Evolutionary conservation across 441 rosid species (phyloP), one percentile per base, ranked within the genome.

Genomic region (Melianthus villosus): DNA sequence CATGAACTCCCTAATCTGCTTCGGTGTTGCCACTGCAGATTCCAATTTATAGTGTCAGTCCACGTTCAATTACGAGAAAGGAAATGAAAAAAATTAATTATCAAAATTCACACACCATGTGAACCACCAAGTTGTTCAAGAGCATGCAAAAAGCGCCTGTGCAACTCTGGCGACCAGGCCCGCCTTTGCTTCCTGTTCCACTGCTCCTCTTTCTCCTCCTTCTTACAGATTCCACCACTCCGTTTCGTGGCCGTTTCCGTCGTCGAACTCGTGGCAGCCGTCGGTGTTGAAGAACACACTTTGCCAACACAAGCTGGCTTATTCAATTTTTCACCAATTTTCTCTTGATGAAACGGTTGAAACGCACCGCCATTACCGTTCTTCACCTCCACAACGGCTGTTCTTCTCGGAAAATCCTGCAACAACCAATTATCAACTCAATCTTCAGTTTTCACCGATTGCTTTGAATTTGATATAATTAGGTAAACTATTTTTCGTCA

Each of bases 81-180:
- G 17, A 3, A 4, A 0, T 1, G 4, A 28, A 16, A 6, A 13
- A 1, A 7, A 6, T 17, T 9, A 5, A 3, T 12, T 12, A 7
- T 14, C 6, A 22, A 42, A 12, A 10, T 11, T 2, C 12, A 54
- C 69, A 44, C 28, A 82, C 94, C 73, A 30, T 69, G 82, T 12
- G 92, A 75, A 9, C 97, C 97, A n/a, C 97, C 97, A 3, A 86
- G 89, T 32, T 77, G 82, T 29, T 79, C 79, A 50, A 82, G 94
- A 13, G 93, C 78, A 22, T 68, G 64, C 25, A 82, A 41, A 67
- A 86, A 86, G 16, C 78, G 53, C 47, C 83, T 54, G 49, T 82
- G 94, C 62, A 86, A 54, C 51, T 79, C 96, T 26, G 82, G 75
- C 3, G 92, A 82, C 94, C 96, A 86, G 41, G 79, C 72, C 51